Evolutionary conservation across 495 filamentous ascomycete genomes (phyloP).

Genomic region (Acidiella bohemica): DNA sequence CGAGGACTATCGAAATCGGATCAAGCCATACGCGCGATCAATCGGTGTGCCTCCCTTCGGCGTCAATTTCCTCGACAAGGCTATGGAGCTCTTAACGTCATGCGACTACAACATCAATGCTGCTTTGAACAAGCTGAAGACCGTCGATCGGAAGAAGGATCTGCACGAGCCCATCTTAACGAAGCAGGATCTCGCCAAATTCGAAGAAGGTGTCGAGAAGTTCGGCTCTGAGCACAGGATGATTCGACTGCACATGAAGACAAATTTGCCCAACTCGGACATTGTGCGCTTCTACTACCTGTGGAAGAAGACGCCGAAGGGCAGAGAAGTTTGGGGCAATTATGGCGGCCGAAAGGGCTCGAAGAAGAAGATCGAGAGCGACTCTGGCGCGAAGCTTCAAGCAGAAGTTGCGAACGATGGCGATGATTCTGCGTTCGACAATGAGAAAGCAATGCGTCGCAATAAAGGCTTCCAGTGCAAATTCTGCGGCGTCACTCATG

Average conservation of each 20-base stretch:
- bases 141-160: slow-evolving; percentile 53
- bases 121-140: slow-evolving; percentile 59
- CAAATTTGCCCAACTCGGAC: slow-evolving; percentile 50
- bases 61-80: slow-evolving; percentile 83
- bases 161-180: slow-evolving; percentile 76
- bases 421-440: slow-evolving; percentile 94
- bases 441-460: slow-evolving; percentile 61
- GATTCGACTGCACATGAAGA: slow-evolving; percentile 75
- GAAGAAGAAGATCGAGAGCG: slow-evolving; percentile 59
- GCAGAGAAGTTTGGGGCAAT: slow-evolving; percentile 76
- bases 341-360: slow-evolving; percentile 68
- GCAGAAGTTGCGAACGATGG: slow-evolving; percentile 87
- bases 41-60: slow-evolving; percentile 54
- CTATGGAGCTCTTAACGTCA: slow-evolving; percentile 56
- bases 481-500: slow-evolving; percentile 67
- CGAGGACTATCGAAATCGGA: slow-evolving; percentile 60
- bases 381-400: slow-evolving; percentile 56
- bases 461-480: slow-evolving; percentile 89
- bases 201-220: slow-evolving; percentile 83
- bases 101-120: slow-evolving; percentile 56
- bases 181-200: slow-evolving; percentile 67
- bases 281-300: slow-evolving; percentile 91
- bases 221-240: slow-evolving; percentile 80
- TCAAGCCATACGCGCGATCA: slow-evolving; percentile 44
- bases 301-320: slow-evolving; percentile 90